Evolutionary conservation across 352 stramenopile species (phyloP).

Genomic region (Pythium rishiriense): DNA sequence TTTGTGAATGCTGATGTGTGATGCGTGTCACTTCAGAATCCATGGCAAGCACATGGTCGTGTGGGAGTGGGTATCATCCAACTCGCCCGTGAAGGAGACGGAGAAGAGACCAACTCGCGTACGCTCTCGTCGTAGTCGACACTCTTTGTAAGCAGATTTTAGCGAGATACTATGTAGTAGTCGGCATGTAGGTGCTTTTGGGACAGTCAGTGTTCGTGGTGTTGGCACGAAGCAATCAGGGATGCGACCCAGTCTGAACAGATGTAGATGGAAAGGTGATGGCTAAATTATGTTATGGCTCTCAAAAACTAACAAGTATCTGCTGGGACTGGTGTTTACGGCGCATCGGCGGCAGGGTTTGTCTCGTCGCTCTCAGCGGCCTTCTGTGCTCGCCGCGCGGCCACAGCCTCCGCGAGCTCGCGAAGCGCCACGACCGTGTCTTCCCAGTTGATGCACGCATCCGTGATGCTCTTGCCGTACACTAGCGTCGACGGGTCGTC

Average conservation of each 20-base stretch:
- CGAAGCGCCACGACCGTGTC: slow-evolving; percentile 70
- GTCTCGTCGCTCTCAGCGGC: neutral
- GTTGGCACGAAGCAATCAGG: too few species aligned
- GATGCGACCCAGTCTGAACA: too few species aligned
- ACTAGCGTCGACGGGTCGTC: slow-evolving; percentile 67
- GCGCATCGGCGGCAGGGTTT: slow-evolving; percentile 5
- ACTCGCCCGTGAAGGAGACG: slow-evolving; percentile 33
- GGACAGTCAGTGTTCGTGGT: neutral
- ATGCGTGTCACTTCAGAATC: neutral
- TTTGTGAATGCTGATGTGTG: slow-evolving; percentile 2
- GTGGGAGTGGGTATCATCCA: slow-evolving; percentile 63
- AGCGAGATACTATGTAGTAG: too few species aligned
- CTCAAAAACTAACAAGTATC: too few species aligned
- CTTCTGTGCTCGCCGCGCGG: slow-evolving; percentile 37
- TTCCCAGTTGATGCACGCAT: slow-evolving; percentile 85
- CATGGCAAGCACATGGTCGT: slow-evolving; percentile 47
- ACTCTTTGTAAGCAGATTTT: slow-evolving; percentile 23
- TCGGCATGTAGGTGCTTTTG: neutral
- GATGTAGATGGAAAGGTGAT: slow-evolving; percentile 1
- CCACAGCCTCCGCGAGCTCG: slow-evolving; percentile 57
- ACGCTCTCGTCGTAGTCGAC: slow-evolving; percentile 25
- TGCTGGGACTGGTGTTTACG: neutral
- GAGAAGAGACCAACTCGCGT: slow-evolving; percentile 14
- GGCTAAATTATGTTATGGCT: slow-evolving; percentile 24
- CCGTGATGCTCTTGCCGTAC: slow-evolving; percentile 87